Conservation (phyloP, 2,329 filamentous ascomycete genomes). For the Reticulascus tulasneorum region DNA sequence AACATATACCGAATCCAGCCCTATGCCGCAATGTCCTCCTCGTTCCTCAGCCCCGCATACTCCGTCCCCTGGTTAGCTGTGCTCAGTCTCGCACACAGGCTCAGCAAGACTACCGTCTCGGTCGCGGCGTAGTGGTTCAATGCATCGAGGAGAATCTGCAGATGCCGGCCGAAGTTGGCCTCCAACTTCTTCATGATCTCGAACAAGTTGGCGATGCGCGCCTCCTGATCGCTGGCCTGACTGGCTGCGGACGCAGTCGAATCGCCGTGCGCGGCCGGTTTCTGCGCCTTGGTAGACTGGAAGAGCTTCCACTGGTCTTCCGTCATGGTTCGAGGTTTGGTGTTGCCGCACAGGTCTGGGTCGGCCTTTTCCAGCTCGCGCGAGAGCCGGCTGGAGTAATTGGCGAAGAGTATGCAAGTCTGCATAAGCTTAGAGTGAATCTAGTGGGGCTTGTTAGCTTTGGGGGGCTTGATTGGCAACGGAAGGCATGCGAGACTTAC, state of each 20-base stretch:
- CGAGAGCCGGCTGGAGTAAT: constrained; percentile 82
- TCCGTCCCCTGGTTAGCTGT: constrained; percentile 75
- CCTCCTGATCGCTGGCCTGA: constrained; percentile 30
- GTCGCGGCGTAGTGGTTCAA: constrained; percentile 97
- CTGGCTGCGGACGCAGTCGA: constrained; percentile 32
- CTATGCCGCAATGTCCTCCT: constrained; percentile 42
- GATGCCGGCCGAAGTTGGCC: constrained; percentile 83
- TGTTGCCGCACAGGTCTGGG: constrained; percentile 63
- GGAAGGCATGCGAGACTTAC: constrained; percentile 44
- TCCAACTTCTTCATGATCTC: constrained; percentile 91
- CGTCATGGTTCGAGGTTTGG: constrained; percentile 57
- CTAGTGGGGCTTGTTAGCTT: constrained; percentile 41
- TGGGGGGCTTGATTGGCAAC: neutral
- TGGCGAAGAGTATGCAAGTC: constrained; percentile 90
- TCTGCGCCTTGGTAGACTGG: constrained; percentile 43
- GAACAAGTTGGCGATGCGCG: constrained; percentile 69
- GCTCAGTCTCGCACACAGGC: constrained; percentile 77
- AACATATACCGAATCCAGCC: too few relatives aligned
- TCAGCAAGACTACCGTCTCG: constrained; percentile 90
- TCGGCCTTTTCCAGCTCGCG: constrained; percentile 82
- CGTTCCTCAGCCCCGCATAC: constrained; percentile 55
- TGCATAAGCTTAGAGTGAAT: constrained; percentile 97
- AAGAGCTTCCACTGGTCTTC: constrained; percentile 58
- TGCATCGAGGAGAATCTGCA: constrained; percentile 91
- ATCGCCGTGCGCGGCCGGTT: constrained; percentile 27